Conservation (phyloP, 495 filamentous ascomycete species). For the Penicillium turbatum region DNA sequence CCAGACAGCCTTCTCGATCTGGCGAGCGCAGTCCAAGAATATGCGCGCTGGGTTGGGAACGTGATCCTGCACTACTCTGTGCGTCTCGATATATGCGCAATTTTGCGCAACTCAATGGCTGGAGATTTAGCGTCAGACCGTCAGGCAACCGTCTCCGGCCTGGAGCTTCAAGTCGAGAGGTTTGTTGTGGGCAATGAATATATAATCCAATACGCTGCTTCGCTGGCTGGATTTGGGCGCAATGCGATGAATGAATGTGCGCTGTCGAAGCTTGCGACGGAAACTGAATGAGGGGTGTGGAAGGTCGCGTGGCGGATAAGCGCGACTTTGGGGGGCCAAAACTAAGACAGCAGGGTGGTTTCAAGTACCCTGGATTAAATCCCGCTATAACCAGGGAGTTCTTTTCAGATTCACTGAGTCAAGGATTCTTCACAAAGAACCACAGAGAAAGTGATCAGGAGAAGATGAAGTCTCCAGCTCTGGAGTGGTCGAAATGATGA, state of each 20-base stretch:
- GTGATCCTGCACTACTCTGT: background rate
- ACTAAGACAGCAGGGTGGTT: background rate
- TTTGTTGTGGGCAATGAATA: background rate
- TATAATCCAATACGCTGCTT: background rate
- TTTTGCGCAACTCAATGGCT: background rate
- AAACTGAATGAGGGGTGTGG: background rate
- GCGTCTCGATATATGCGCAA: background rate
- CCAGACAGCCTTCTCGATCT: background rate
- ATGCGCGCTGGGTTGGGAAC: background rate
- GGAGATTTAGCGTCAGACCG: background rate
- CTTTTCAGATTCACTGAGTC: too few species aligned
- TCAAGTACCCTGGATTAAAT: background rate
- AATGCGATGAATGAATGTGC: slow-evolving; percentile 1
- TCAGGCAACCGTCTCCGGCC: background rate
- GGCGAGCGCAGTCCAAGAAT: background rate
- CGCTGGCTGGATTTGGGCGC: background rate
- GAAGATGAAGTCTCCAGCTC: background rate
- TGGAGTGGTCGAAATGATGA: background rate
- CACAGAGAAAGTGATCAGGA: background rate
- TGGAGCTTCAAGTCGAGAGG: background rate
- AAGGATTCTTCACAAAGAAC: background rate
- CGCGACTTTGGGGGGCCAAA: background rate
- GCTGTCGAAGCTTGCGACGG: slow-evolving; percentile 2
- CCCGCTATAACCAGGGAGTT: background rate
- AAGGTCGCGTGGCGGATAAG: background rate